Evolutionary conservation across 176 grass and related monocot genomes (phyloP), one percentile per base, ranked within the genome.

Genomic region (Oryza glaberrima): DNA sequence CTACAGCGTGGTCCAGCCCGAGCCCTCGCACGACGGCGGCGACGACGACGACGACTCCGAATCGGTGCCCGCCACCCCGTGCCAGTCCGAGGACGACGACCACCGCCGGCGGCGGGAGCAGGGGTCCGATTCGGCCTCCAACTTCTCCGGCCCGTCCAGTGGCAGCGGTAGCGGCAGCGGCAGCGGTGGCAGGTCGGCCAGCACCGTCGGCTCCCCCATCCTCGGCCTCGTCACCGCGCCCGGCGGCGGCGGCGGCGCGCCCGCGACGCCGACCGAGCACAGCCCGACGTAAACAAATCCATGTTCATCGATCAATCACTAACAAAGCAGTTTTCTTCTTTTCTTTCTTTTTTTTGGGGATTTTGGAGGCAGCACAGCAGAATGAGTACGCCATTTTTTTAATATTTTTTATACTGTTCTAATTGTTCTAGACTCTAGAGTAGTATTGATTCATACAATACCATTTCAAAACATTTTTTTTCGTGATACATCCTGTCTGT

Each of bases 1-100:
- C 56, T 94, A 94, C 87, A 94, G 79, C 84, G 72, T 94, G 67
- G 84, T 90, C 49, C 83, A 91, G 61, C 36, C 88, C 25, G 69
- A 23, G 0, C 43, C 28, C n/a, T 34, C 65, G 4, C 66, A 20
- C 17, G 19, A 54, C 60, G 83, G 11, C 11, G 51, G 13, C 9
- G 83, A 15, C 11, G 52, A 20, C 9, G 86, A 45, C 11, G 87
- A 72, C 23, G 82, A 65, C 12, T 25, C 73, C 47, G 76, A 86
- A 30, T 76, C 79, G 0, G 72, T 81, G 65, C 83, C 89, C 58
- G 86, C 45, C 6, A 92, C 86, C 8, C 83, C 89, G 28, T 89
- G 79, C 86, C 86, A 83, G 0, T 91, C 92, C 16, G 89, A 94
- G 77, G 86, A 89, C 78, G 92, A 94, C 83, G 89, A 81, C 75